phyloP scores from a whole-genome alignment of 495 filamentous ascomycete species.

The Talaromyces thailandensis region DNA sequence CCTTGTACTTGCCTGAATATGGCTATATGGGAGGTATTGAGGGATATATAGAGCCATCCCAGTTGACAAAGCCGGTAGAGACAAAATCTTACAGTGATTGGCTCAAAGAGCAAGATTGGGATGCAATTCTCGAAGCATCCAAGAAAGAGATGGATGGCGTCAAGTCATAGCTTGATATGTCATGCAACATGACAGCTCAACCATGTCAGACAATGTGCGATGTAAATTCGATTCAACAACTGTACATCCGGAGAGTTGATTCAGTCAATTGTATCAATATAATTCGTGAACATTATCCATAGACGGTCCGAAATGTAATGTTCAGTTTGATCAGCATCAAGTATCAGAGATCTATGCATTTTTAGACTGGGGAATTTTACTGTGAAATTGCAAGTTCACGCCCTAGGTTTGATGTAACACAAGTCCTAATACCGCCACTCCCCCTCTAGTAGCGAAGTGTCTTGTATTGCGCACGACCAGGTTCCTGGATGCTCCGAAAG shows the following conservation, averaged over 20 bases:
- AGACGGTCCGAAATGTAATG: neutral
- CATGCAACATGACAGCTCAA: neutral
- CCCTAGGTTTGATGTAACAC: neutral
- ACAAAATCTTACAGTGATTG: neutral
- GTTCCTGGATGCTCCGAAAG: neutral
- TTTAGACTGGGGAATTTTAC: neutral
- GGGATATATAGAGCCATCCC: neutral
- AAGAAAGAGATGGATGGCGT: neutral
- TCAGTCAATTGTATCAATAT: neutral
- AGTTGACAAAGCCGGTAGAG: neutral
- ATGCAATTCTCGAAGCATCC: neutral
- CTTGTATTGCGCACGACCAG: neutral
- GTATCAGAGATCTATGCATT: neutral
- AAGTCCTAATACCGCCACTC: neutral
- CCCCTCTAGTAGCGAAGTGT: too few species aligned
- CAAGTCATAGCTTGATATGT: neutral
- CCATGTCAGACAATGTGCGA: neutral
- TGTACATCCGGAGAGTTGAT: neutral
- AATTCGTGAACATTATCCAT: neutral
- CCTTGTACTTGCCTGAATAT: constrained; percentile 24
- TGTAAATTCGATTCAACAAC: neutral
- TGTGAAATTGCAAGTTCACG: neutral
- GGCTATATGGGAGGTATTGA: constrained; percentile 31
- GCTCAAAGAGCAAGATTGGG: neutral
- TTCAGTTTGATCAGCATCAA: neutral